Evolutionary conservation across 2,329 filamentous ascomycete species (phyloP), one percentile per base, ranked within the genome.

Genomic region (Aspergillus sclerotialis): DNA sequence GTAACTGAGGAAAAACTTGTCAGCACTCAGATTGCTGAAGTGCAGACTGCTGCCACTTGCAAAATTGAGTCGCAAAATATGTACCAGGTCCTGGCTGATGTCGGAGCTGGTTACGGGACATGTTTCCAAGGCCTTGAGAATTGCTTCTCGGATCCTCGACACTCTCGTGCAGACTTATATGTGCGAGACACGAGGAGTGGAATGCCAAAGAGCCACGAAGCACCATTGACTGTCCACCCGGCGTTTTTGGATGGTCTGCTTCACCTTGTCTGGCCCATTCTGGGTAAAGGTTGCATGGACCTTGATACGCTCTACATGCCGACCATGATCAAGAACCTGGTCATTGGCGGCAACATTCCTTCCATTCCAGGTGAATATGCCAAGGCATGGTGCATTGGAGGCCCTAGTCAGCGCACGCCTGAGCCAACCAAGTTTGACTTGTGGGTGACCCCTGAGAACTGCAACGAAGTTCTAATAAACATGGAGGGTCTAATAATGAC

Each of bases 91-190:
- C 60, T 77, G 7, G 48, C 60, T 1, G 58, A 65, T 4, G 51
- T 68, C 12, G 73, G 73, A 0, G 69, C 72, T 0, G 53, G 58
- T 1, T 76, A 76, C 40, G 73, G 73, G 0, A 53, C 64, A 1
- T 62, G 61, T 0, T 77, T 78, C 55, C 70, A 72, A 46, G 67
- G 70, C 3, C 44, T 78, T 7, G 55, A 58, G 28, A 64, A 68
- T 35, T 71, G 67, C 45, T 59, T 57, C 14, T 65, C 68, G 4
- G 62, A 58, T 8, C 45, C 49, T 14, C 32, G 30, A 4, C 48
- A 46, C 23, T 48, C 33, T 2, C 35, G 39, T 7, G 61, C 58
- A 2, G 53, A 59, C 4, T 45, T 71, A 6, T 43, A 55, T 8
- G 50, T 71, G 3, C 61, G 62, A 4, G 61, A 74, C 30, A 74